These are phyloP conservation scores for Myrica gale DNA, from an alignment of 306 rosid species.

Conservation along the genomic window DNA sequence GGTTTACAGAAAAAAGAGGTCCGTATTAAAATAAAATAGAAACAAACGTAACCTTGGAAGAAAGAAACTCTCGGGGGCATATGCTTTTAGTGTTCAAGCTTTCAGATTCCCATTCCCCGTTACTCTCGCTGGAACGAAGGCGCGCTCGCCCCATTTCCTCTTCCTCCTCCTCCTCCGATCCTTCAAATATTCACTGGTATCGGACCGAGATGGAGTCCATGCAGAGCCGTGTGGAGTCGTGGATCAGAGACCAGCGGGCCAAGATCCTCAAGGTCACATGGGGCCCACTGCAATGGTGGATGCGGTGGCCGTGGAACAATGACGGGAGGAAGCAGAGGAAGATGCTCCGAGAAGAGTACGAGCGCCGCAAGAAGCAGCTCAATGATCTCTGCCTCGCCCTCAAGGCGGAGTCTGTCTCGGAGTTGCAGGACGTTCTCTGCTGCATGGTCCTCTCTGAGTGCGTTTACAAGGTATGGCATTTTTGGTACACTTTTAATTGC, in stretches of 20 bases:
- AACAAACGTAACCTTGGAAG: neutral
- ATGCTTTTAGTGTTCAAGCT: neutral
- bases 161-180: neutral
- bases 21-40: neutral
- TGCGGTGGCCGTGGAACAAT: slow-evolving; percentile 77
- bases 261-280: slow-evolving; percentile 72
- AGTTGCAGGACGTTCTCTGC: slow-evolving; percentile 84
- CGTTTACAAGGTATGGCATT: slow-evolving; percentile 70
- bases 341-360: slow-evolving; percentile 72
- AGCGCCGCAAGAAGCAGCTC: slow-evolving; percentile 64
- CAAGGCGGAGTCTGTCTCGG: slow-evolving; percentile 71
- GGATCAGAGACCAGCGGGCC: slow-evolving; percentile 77
- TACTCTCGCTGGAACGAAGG: neutral
- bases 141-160: neutral
- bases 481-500: neutral
- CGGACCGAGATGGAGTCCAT: slow-evolving; percentile 56
- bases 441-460: slow-evolving; percentile 96
- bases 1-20: no score
- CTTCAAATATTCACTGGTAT: neutral
- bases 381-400: slow-evolving; percentile 65
- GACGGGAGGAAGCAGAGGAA: slow-evolving; percentile 58
- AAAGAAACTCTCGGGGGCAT: neutral
- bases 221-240: slow-evolving; percentile 84
- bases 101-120: neutral
- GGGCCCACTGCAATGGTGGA: slow-evolving; percentile 86